Evolutionary conservation across 2,329 filamentous ascomycete species (phyloP).

Genomic region (Stemphylium lycopersici): DNA sequence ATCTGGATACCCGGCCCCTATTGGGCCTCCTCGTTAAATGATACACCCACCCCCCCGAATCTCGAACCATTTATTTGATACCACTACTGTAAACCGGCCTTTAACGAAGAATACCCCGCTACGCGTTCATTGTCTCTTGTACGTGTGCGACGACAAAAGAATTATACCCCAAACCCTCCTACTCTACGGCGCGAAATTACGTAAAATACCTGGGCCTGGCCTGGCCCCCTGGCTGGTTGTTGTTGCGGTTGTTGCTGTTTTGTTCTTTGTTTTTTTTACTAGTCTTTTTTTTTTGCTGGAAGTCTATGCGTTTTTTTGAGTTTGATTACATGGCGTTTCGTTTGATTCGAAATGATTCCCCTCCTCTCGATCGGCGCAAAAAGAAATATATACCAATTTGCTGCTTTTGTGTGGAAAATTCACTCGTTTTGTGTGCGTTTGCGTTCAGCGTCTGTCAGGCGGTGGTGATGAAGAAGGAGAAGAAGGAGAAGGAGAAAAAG

Average conservation of each 20-base stretch:
- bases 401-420: background rate
- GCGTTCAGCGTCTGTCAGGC: background rate
- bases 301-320: background rate
- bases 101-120: conserved; percentile 47
- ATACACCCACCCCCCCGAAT: conserved; percentile 39
- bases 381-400: conserved; percentile 12
- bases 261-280: conserved; percentile 25
- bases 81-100: conserved; percentile 42
- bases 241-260: conserved; percentile 28
- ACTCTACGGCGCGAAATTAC: conserved; percentile 40
- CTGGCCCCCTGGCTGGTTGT: conserved; percentile 38
- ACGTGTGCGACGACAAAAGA: conserved; percentile 47
- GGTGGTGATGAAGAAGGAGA: background rate
- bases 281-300: conserved; percentile 23
- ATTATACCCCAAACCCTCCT: conserved; percentile 46
- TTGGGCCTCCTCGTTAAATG: conserved; percentile 86
- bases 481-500: no score
- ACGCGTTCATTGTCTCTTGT: conserved; percentile 36
- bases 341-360: conserved; percentile 7
- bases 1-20: conserved; percentile 94
- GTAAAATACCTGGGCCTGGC: conserved; percentile 34
- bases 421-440: background rate
- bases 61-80: conserved; percentile 35
- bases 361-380: conserved; percentile 3
- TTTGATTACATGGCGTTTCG: background rate